Base-by-base conservation (phyloP, 192 early-diverging fungal species). In the Spizellomyces sp. region DNA sequence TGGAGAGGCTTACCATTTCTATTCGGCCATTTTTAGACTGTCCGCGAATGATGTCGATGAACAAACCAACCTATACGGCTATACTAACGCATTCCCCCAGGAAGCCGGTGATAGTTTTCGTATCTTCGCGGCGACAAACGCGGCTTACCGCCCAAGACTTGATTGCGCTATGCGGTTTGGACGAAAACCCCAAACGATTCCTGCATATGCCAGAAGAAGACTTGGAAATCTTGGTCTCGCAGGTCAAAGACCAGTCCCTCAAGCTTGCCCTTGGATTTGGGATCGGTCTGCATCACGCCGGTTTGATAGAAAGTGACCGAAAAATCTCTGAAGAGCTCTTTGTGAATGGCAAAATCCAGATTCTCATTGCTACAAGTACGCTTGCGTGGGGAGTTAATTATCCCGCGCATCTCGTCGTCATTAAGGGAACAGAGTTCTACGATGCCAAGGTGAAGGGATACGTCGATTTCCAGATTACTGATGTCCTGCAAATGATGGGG, bases 401-500 rank as follows among this genome's bases (percentile, higher is more conserved):
- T 63, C 96, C 96, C 0, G 96, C 98, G 4, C 98, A 98, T 76
- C 77, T 99, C 75, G 98, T 99, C 4, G 90, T 98, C 36, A 88
- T 99, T 59, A 98, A 98, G 78, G 98, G 98, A 15, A 99, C 98
- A 0, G 96, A 99, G 80, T 98, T 85, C 66, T 99, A 90, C 75
- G 96, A 99, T 73, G 93, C 93, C 57, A 94, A 93, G 72, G 83
- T 87, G 12, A 85, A 88, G 15, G 89, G 91, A 0, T 99, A 98
- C 74, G 94, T 96, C 9, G 98, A 99, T 70, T 95, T 93, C 69
- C 96, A 96, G 0, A 95, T 98, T 65, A 98, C 98, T 8, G 96
- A 99, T 77, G 92, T 99, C 7, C 79, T 98, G 54, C 98, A 98
- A 79, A 99, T 98, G 96, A 95, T 99, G 88, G 98, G 96, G 17